Evolutionary conservation across 768 basidiomycete genomes (phyloP), one percentile per base, ranked within the genome.

Genomic region (Leucosporidium scottii): DNA sequence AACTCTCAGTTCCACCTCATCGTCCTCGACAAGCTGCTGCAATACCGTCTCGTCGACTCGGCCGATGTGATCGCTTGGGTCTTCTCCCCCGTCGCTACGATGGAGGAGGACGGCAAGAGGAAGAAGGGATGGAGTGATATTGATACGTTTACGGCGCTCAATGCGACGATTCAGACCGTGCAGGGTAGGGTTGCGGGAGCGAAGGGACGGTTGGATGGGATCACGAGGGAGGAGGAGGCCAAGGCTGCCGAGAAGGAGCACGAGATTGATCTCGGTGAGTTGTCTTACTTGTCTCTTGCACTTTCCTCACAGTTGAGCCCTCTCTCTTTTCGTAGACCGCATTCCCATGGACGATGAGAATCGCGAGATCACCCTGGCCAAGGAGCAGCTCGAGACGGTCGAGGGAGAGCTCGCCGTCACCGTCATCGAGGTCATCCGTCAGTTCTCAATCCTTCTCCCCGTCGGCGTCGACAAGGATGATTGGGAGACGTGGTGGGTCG

Each of bases 21-120:
- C 75, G 92, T 97, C 12, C 87, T 94, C 69, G 96, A 98, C 82
- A 99, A 99, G 80, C 81, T 98, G 62, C 89, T 98, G 86, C 94
- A 98, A 77, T 99, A 99, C 79, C 93, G 96, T 76, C 90, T 98
- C 65, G 88, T 98, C 50, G 93, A 97, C 74, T 91, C 93, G 0
- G 85, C 86, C 21, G 93, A 99, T 72, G 88, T 98, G 13, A 87
- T 96, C 62, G 81, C 36, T 8, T 69, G 69, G 64, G 53, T 66
- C 17, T 70, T 70, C 25, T 51, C 61, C 4, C 39, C 39, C 39
- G 39, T 44, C 15, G 39, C 39, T 44, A 44, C 8, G 3, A 17
- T 44, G 10, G 54, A 49, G 25, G 54, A 48, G 1, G 27, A 10
- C 1, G 61, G 60, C 10, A 49, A 36, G 6, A 51, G 55, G 59